Conservation (phyloP, 345 rosid genomes). For the Sapria himalayana region DNA sequence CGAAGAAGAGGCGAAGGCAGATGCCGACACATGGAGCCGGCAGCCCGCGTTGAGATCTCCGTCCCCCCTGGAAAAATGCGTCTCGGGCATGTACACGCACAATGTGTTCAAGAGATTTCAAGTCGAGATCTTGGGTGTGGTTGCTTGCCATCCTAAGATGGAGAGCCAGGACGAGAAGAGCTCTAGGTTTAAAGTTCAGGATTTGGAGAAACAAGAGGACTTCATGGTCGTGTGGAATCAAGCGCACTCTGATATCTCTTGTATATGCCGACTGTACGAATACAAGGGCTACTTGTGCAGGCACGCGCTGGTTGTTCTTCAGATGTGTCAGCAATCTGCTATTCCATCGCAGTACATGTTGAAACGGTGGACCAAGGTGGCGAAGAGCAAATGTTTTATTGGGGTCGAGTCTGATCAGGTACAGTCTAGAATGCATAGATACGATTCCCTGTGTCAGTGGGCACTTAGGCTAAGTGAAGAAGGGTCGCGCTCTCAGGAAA, state of each 20-base stretch:
- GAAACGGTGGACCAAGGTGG: constrained; percentile 64
- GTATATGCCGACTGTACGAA: constrained; percentile 39
- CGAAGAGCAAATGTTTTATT: constrained; percentile 21
- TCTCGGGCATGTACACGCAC: constrained; percentile 38
- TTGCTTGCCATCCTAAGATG: constrained; percentile 42
- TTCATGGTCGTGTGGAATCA: constrained; percentile 34
- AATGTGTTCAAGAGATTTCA: constrained; percentile 49
- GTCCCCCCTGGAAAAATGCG: constrained; percentile 50
- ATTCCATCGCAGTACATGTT: constrained; percentile 39
- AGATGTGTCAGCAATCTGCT: constrained; percentile 30
- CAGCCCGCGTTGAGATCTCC: constrained; percentile 51
- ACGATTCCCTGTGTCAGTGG: constrained; percentile 29
- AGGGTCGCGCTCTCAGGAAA: constrained; percentile 39
- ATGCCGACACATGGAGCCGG: constrained; percentile 42
- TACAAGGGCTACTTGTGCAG: constrained; percentile 50
- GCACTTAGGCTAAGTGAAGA: constrained; percentile 39
- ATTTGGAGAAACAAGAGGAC: constrained; percentile 31
- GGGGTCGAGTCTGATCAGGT: constrained; percentile 30
- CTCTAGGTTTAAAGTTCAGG: constrained; percentile 35
- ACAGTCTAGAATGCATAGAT: constrained; percentile 33
- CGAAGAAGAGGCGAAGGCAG: constrained; percentile 59
- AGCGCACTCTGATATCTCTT: constrained; percentile 24
- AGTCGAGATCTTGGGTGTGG: constrained; percentile 42
- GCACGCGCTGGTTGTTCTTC: constrained; percentile 48
- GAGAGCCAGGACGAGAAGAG: constrained; percentile 30